phyloP scores from a whole-genome alignment of 768 basidiomycete genomes.

The Cyclocybe cylindracea region DNA sequence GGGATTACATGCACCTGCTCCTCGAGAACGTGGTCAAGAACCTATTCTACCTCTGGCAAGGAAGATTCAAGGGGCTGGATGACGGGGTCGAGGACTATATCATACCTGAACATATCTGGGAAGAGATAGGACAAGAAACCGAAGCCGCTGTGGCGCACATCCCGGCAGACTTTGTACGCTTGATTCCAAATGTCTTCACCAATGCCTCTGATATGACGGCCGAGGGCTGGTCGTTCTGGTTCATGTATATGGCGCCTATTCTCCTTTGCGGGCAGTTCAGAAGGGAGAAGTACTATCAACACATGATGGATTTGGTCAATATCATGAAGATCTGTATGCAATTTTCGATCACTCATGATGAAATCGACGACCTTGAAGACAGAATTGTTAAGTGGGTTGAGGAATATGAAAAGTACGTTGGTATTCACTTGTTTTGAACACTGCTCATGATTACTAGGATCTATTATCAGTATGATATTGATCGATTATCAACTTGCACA shows the following conservation, averaged over 20 bases:
- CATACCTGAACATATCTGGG: constrained; percentile 27
- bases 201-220: constrained; percentile 31
- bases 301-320: constrained; percentile 32
- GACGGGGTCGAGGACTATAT: constrained; percentile 26
- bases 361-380: constrained; percentile 25
- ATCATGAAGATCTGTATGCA: constrained; percentile 36
- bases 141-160: constrained; percentile 24
- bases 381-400: constrained; percentile 36
- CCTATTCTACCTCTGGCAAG: constrained; percentile 39
- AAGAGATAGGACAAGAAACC: constrained; percentile 34
- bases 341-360: constrained; percentile 23
- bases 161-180: constrained; percentile 31
- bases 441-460: constrained; percentile 13
- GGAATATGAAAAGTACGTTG: constrained; percentile 35
- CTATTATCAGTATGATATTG: constrained; percentile 31
- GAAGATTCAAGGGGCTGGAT: constrained; percentile 38
- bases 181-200: constrained; percentile 23
- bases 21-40: constrained; percentile 41
- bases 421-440: not conserved
- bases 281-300: constrained; percentile 32
- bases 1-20: constrained; percentile 48
- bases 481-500: constrained; percentile 27
- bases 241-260: constrained; percentile 35
- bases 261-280: constrained; percentile 32
- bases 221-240: constrained; percentile 40